These are phyloP conservation scores for Wallacemonas collosoma DNA, from an alignment of 208 protist genomes.

Conservation along the genomic window DNA sequence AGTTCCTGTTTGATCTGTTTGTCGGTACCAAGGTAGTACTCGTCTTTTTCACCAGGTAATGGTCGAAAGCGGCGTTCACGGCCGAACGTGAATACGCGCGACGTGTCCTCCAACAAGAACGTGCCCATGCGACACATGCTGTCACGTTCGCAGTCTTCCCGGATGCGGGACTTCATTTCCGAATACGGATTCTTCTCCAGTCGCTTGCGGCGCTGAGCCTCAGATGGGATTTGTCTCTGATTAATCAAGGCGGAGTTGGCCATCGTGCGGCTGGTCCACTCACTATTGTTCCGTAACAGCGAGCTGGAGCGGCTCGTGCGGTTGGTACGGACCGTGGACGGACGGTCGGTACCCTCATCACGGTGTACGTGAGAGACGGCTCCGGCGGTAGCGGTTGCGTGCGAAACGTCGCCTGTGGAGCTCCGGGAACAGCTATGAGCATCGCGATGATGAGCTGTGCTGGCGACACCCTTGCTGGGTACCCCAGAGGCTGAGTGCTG, in stretches of 20 bases:
- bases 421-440: background rate
- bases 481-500: background rate
- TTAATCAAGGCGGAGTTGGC: constrained; percentile 10
- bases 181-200: constrained; percentile 40
- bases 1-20: constrained; percentile 35
- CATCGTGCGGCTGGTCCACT: constrained; percentile 3
- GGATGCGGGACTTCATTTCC: constrained; percentile 61
- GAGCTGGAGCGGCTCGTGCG: background rate
- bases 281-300: background rate
- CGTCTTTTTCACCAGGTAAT: constrained; percentile 38
- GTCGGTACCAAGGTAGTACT: constrained; percentile 60
- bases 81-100: constrained; percentile 60
- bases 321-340: too few species aligned
- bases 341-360: too few species aligned
- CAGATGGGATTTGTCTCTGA: constrained; percentile 24
- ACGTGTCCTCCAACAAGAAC: constrained; percentile 63
- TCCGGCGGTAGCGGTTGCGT: too few species aligned
- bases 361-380: too few species aligned
- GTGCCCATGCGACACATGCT: constrained; percentile 57
- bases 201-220: constrained; percentile 35
- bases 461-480: background rate
- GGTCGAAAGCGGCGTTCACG: constrained; percentile 70
- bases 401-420: too few species aligned
- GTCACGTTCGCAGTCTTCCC: constrained; percentile 43
- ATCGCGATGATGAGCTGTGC: background rate